Evolutionary conservation across 2,329 filamentous ascomycete species (phyloP), one percentile per base, ranked within the genome.

Genomic region (Scopulariopsis brevicaulis): DNA sequence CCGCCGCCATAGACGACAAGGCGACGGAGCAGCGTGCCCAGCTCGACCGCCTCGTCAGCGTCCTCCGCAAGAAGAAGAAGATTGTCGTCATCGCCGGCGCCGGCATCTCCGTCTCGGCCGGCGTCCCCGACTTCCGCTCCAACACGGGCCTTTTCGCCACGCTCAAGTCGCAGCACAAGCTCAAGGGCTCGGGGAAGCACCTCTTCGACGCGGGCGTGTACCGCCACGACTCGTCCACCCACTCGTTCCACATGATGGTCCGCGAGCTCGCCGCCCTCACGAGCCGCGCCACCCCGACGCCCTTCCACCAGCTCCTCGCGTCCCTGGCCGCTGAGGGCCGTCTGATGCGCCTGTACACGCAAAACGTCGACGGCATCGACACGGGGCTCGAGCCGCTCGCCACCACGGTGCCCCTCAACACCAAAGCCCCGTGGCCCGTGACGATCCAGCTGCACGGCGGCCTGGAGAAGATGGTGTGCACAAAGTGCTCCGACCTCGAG

Each of bases 201-300:
- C 81, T 99, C 1, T 99, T 99, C 68, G 94, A 99, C 73, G 94
- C 94, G 56, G 96, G 93, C 8, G 94, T 99, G 57, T 99, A 99
- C 76, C 92, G 90, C 71, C 89, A 96, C 75, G 87, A 95, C 69
- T 80, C 82, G 24, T 89, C 92, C 14, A 97, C 93, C 1, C 86
- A 88, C 25, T 90, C 88, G 12, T 99, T 99, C 70, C 94, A 99
- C 71, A 85, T 88, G 68, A 97, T 99, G 93, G 90, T 99, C 64
- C 87, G 92, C 67, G 86, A 89, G 66, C 81, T 99, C 65, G 90
- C 90, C 52, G 79, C 86, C 59, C 81, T 92, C 74, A 90, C 90
- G 24, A 84, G 85, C 64, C 79, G 80, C 55, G 92, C 93, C 58
- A 74, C 85, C 62, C 91, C 94, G 14, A 96, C 94, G 1, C 78